Evolutionary conservation across 2,329 filamentous ascomycete species (phyloP), one percentile per base, ranked within the genome.

Genomic region (Diaporthe citri): DNA sequence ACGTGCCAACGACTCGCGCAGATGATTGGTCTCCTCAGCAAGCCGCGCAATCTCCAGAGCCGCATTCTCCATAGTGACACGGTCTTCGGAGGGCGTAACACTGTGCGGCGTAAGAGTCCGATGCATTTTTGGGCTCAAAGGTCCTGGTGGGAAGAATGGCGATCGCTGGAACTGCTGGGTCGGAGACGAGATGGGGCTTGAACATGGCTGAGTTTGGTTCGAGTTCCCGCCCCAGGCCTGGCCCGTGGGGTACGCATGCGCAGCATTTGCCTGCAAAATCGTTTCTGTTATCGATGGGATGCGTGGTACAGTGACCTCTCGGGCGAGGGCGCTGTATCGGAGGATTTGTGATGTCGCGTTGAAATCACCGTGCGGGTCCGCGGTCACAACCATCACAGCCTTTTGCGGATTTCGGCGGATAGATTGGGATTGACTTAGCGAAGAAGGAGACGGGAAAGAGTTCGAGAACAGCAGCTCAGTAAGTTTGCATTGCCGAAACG

Each of bases 281-380:
- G 93, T 94, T 56, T 92, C 92, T 0, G 93, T 94, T 69, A 96
- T 92, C 64, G 94, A 97, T 0, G 96, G 96, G 10, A 97, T 91
- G 7, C 96, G 93, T 8, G 96, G 95, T 1, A 98, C 95, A 0
- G 96, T 97, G 15, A 98, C 94, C 84, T 98, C 96, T 28, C 95
- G 92, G 0, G 97, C 97, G 6, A 99, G 89, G 0, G 97, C 96
- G 31, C 95, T 97, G 85, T 99, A 99, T 25, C 96, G 93, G 1
- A 99, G 88, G 76, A 99, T 98, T 81, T 98, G 97, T 7, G 95
- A 97, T 0, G 97, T 99, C 17, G 97, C 95, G 81, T 98, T 98
- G 87, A 96, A 98, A 83, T 99, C 97, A 51, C 97, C 96, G 17
- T 94, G 85, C 0, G 97, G 95, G 80, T 99, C 96, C 4, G 96